Percentiles rank a stretch among this genome's conserved stretches.
Conservation (phyloP, 2,329 filamentous ascomycete genomes). For the Ceratocystis eucalypticola region DNA sequence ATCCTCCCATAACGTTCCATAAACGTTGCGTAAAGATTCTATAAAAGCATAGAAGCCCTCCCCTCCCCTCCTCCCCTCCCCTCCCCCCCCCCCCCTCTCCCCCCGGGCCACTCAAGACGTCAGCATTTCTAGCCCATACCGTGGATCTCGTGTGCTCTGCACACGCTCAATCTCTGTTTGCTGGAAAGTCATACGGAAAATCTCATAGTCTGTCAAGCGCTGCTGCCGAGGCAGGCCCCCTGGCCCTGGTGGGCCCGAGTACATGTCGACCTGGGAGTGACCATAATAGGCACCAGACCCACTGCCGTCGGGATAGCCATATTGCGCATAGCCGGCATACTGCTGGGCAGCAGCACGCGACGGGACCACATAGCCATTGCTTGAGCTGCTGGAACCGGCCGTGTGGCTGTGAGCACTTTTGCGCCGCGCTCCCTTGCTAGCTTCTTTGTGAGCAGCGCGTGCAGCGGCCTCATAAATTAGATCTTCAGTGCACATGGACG, state of each 20-base stretch:
- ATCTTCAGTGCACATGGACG: conserved; percentile 38
- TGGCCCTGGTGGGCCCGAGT: background rate
- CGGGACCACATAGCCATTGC: conserved; percentile 21
- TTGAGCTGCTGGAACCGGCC: conserved; percentile 17
- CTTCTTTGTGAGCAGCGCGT: conserved; percentile 31
- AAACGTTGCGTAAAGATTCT: background rate
- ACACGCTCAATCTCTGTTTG: conserved; percentile 36
- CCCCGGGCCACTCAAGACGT: conserved; percentile 20
- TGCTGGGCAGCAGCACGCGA: background rate
- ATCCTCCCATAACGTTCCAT: background rate
- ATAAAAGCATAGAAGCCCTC: background rate
- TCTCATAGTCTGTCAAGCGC: conserved; percentile 33
- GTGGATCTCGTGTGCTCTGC: conserved; percentile 39
- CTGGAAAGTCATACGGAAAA: conserved; percentile 42
- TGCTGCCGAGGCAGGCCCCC: background rate
- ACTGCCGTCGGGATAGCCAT: conserved; percentile 23
- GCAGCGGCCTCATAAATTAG: conserved; percentile 35
- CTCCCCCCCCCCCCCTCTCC: too few species aligned
- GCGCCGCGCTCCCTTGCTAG: conserved; percentile 29
- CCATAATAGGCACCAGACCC: conserved; percentile 23
- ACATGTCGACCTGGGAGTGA: conserved; percentile 21
- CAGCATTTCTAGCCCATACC: conserved; percentile 41
- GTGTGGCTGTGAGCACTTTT: conserved; percentile 15
- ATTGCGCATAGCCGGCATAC: background rate
- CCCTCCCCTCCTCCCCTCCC: background rate